Percentiles rank a stretch among this genome's conserved stretches.
Evolutionary conservation across 1,284 basidiomycete species (phyloP).

Genomic region (Ganoderma leucocontextum): DNA sequence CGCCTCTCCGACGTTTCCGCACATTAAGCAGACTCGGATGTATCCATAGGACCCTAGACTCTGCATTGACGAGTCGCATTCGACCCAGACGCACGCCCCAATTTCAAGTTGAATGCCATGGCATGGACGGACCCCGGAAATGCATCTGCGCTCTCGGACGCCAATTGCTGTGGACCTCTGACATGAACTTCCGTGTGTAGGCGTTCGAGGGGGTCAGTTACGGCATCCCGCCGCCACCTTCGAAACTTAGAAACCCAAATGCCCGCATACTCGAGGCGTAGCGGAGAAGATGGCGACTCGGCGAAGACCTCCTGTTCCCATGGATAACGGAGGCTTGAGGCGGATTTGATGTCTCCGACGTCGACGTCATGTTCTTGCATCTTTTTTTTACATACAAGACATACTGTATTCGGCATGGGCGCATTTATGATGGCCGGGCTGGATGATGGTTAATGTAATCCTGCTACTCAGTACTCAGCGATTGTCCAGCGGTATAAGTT

Average conservation of each 20-base stretch:
- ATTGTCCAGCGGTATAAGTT: background rate
- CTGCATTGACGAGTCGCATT: background rate
- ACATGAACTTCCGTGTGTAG: background rate
- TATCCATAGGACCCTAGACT: background rate
- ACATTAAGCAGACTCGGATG: background rate
- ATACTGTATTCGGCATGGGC: background rate
- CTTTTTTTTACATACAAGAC: background rate
- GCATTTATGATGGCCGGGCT: background rate
- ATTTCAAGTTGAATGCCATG: background rate
- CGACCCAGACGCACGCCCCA: background rate
- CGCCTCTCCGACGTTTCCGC: slow-evolving; percentile 28
- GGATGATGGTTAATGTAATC: slow-evolving; percentile 1
- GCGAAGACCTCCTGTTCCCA: background rate
- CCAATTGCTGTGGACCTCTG: background rate
- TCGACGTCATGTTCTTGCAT: background rate
- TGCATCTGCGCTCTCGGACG: background rate
- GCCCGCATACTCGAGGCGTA: background rate
- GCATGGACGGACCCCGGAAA: background rate
- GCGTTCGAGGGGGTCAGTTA: background rate
- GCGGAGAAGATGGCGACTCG: background rate
- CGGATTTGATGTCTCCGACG: slow-evolving; percentile 4
- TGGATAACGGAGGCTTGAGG: background rate
- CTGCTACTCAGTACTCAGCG: background rate
- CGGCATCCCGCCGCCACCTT: slow-evolving; percentile 6
- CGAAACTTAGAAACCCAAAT: background rate